Evolutionary conservation across 2,329 filamentous ascomycete genomes (phyloP), one percentile per base, ranked within the genome.

Genomic region (Arachnomyces sp.): DNA sequence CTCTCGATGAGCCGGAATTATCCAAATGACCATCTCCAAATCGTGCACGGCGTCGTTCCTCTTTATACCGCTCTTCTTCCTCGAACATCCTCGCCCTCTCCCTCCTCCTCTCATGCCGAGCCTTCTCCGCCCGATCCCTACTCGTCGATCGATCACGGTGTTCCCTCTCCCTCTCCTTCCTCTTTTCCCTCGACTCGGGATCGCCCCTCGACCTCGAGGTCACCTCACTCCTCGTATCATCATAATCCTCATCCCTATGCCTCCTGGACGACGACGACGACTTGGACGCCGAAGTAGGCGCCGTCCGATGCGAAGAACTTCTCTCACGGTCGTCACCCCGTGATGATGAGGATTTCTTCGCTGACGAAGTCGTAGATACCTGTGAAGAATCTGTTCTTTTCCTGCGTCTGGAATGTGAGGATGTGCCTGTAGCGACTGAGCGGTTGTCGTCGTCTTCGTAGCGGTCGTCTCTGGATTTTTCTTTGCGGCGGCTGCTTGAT

Each of bases 241-340:
- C 33, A 40, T 17, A 29, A 12, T 25, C 20, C 34, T 38, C 32
- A 34, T 16, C 39, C 20, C 34, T 36, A 40, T 34, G 38, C 15
- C 43, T 40, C n/a, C 42, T 42, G 17, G 42, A 48, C 6, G 52
- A 49, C 38, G 44, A 44, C 36, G 44, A 46, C 13, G 48, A 46
- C 35, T 42, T 43, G 4, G 43, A 42, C 17, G 41, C 45, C 17
- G 30, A 35, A 29, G 15, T 14, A 14, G 17, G 18, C 13, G 12
- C n/a, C 5, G 17, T 50, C 57, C 34, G 57, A 60, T 43, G 57
- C 56, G 42, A 57, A 48, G 4, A 57, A 60, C 11, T 59, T 48
- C 63, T 50, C 42, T 58, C 64, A 61, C 65, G 64, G 59, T 67
- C 65, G 60, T 68, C 65, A 64, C 61, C 60, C 58, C 64, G 61